phyloP scores from a whole-genome alignment of 495 filamentous ascomycete species.

The Neurospora terricola region DNA sequence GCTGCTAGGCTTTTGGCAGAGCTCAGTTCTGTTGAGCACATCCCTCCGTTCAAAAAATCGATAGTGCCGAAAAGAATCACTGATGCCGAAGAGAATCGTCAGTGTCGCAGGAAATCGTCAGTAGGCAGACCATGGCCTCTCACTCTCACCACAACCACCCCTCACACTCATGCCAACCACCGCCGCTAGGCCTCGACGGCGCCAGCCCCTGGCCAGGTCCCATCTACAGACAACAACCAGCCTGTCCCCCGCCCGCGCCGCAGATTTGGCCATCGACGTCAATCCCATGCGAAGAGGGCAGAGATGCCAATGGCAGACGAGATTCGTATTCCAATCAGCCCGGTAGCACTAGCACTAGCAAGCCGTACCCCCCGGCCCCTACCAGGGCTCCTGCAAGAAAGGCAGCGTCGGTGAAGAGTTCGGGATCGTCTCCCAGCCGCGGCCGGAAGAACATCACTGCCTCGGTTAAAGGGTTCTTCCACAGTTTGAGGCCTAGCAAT shows the following conservation, averaged over 20 bases:
- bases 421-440: not conserved
- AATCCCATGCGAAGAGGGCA: not conserved
- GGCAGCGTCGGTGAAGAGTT: not conserved
- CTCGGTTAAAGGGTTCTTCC: slow-evolving; percentile 23
- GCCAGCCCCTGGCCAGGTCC: not conserved
- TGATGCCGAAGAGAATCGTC: not conserved
- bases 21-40: not conserved
- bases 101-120: not conserved
- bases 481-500: slow-evolving; percentile 26
- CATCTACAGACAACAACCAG: not conserved
- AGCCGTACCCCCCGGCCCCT: not conserved
- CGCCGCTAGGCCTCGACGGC: not conserved
- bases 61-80: no score
- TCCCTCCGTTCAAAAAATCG: no score
- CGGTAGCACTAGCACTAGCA: not conserved
- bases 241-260: not conserved
- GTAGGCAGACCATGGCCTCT: not conserved
- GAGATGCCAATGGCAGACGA: not conserved
- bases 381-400: not conserved
- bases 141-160: not conserved
- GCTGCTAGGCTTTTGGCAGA: not conserved
- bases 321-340: not conserved
- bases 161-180: not conserved
- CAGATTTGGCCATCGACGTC: not conserved
- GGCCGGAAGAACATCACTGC: slow-evolving; percentile 5